Evolutionary conservation across 306 rosid species (phyloP).

Genomic region (Coriaria nepalensis): DNA sequence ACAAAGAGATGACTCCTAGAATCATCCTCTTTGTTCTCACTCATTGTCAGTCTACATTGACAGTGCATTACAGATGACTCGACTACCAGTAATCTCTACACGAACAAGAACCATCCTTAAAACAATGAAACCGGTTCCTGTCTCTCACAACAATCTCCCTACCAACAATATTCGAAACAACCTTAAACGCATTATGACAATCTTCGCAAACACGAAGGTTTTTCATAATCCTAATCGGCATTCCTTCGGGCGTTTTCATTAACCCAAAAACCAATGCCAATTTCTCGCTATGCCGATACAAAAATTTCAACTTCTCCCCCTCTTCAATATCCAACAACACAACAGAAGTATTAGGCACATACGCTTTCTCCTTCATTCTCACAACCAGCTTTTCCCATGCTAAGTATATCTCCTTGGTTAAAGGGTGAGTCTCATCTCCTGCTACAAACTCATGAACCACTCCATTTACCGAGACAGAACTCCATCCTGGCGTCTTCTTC

Average conservation of each 20-base stretch:
- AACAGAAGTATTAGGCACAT: constrained; percentile 43
- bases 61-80: background rate
- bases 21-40: no score
- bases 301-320: constrained; percentile 29
- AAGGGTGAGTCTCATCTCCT: constrained; percentile 43
- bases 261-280: constrained; percentile 36
- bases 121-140: constrained; percentile 37
- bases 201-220: constrained; percentile 51
- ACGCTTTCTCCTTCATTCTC: constrained; percentile 29
- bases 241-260: constrained; percentile 28
- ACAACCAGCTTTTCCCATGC: constrained; percentile 34
- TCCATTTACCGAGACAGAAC: constrained; percentile 36
- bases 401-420: constrained; percentile 22
- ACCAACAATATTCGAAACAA: constrained; percentile 20
- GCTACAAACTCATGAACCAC: constrained; percentile 31
- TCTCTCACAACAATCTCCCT: constrained; percentile 35
- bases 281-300: constrained; percentile 36
- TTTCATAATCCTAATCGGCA: constrained; percentile 43
- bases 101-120: constrained; percentile 29
- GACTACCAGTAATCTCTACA: constrained; percentile 35
- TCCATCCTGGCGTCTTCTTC: constrained; percentile 38
- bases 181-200: constrained; percentile 35
- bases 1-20: background rate
- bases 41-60: background rate
- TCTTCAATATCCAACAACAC: constrained; percentile 41